These are phyloP conservation scores for Tilletia walkeri DNA, from an alignment of 1,284 basidiomycete species.

Conservation along the genomic window DNA sequence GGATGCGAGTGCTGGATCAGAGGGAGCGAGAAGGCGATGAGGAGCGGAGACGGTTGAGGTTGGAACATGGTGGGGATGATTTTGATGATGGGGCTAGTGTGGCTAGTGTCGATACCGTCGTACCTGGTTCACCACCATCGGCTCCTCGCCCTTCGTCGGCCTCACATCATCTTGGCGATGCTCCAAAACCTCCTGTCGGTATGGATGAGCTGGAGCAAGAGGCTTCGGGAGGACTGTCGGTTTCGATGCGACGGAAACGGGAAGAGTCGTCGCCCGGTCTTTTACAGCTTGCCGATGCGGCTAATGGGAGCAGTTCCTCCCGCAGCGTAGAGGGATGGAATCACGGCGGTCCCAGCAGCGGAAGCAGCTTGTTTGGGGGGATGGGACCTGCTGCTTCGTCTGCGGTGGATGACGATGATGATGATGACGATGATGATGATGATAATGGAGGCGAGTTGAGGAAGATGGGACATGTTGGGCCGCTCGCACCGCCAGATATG, in stretches of 20 bases:
- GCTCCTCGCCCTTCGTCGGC: background rate
- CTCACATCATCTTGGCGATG: slow-evolving; percentile 1
- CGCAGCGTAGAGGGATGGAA: no score
- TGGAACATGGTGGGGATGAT: slow-evolving; percentile 21
- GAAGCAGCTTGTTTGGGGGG: background rate
- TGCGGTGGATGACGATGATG: background rate
- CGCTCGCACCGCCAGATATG: slow-evolving; percentile 7
- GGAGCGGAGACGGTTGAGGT: no score
- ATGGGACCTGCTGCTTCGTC: background rate
- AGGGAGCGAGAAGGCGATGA: background rate
- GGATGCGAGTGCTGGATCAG: background rate
- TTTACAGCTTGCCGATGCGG: background rate
- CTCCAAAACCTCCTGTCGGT: slow-evolving; percentile 17
- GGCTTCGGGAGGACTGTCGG: background rate
- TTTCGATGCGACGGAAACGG: background rate
- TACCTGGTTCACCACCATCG: slow-evolving; percentile 20
- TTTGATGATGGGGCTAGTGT: slow-evolving; percentile 50
- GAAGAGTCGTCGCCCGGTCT: background rate
- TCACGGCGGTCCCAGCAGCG: no score
- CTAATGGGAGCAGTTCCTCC: no score
- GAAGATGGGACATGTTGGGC: slow-evolving; percentile 16
- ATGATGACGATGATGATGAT: slow-evolving; percentile 11
- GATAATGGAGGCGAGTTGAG: background rate
- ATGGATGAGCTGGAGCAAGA: slow-evolving; percentile 25
- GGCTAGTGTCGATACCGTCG: slow-evolving; percentile 47